A percentile compares a stretch with the other conserved stretches of the same genome.
Conservation (phyloP, 2,329 filamentous ascomycete genomes). For the Pseudonectria foliicola region DNA sequence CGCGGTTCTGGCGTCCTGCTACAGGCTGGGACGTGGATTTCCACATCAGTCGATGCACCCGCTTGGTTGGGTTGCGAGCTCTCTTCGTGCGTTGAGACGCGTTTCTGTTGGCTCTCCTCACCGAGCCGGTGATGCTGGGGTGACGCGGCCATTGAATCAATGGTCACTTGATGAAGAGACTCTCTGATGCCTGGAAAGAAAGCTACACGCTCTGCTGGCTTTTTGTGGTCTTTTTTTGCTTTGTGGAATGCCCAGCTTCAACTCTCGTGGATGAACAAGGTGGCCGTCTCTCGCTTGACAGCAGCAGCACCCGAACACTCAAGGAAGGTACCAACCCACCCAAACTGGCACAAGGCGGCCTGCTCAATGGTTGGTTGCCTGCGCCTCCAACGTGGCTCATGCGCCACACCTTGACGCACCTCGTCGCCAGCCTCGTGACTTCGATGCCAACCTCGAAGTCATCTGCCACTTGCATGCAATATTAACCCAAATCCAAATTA, state of each 20-base stretch:
- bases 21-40: constrained; percentile 13
- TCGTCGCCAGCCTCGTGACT: constrained; percentile 20
- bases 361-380: constrained; percentile 13
- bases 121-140: too few species aligned
- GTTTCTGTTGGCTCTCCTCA: too few species aligned
- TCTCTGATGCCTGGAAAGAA: too few species aligned
- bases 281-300: too few species aligned
- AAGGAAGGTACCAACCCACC: too few species aligned
- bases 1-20: constrained; percentile 34
- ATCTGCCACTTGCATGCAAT: constrained; percentile 14
- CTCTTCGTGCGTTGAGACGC: constrained; percentile 3
- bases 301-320: too few species aligned
- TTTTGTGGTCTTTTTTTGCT: too few species aligned
- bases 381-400: constrained; percentile 17
- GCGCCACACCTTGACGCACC: constrained; percentile 16
- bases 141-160: too few species aligned
- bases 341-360: not conserved
- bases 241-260: too few species aligned
- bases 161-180: too few species aligned
- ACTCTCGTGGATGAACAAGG: too few species aligned
- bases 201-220: too few species aligned
- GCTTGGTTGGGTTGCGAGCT: constrained; percentile 9
- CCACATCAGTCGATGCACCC: constrained; percentile 15
- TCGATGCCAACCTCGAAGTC: constrained; percentile 16
- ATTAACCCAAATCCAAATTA: not conserved